Percentiles rank a stretch among this genome's conserved stretches.
These are phyloP conservation scores for Pythium phragmitis DNA, from an alignment of 352 stramenopile species.

Conservation along the genomic window DNA sequence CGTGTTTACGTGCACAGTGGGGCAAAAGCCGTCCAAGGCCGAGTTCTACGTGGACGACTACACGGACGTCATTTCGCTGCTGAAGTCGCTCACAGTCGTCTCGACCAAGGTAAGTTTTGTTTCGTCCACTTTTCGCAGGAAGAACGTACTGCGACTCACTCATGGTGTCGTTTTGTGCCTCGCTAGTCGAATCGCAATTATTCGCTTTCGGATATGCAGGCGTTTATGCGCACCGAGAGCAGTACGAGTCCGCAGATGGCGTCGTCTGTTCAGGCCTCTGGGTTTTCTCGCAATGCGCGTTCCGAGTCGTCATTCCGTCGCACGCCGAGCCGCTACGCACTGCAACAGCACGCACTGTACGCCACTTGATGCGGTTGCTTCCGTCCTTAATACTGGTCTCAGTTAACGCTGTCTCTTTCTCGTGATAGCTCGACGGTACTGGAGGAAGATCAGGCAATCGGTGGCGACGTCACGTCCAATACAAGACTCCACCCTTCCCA, in stretches of 20 bases:
- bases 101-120: slow-evolving; percentile 61
- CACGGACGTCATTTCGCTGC: slow-evolving; percentile 91
- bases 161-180: background rate
- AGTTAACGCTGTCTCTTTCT: background rate
- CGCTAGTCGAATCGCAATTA: slow-evolving; percentile 80
- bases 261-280: slow-evolving; percentile 37
- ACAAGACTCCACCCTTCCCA: slow-evolving; percentile 7
- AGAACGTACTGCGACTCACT: background rate
- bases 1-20: slow-evolving; percentile 96
- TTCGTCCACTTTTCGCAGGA: background rate
- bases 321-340: slow-evolving; percentile 48
- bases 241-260: slow-evolving; percentile 52
- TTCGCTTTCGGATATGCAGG: slow-evolving; percentile 83
- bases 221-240: slow-evolving; percentile 46
- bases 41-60: slow-evolving; percentile 97
- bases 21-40: slow-evolving; percentile 97
- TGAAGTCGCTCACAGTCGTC: slow-evolving; percentile 79
- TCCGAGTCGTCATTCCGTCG: slow-evolving; percentile 56
- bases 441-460: slow-evolving; percentile 53
- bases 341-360: slow-evolving; percentile 54
- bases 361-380: slow-evolving; percentile 9
- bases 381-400: background rate
- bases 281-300: slow-evolving; percentile 39
- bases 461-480: slow-evolving; percentile 22
- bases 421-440: slow-evolving; percentile 53